Percentiles rank a stretch among this genome's conserved stretches.
Evolutionary conservation across 2,329 filamentous ascomycete species (phyloP).

Genomic region (Cytospora leucostoma): DNA sequence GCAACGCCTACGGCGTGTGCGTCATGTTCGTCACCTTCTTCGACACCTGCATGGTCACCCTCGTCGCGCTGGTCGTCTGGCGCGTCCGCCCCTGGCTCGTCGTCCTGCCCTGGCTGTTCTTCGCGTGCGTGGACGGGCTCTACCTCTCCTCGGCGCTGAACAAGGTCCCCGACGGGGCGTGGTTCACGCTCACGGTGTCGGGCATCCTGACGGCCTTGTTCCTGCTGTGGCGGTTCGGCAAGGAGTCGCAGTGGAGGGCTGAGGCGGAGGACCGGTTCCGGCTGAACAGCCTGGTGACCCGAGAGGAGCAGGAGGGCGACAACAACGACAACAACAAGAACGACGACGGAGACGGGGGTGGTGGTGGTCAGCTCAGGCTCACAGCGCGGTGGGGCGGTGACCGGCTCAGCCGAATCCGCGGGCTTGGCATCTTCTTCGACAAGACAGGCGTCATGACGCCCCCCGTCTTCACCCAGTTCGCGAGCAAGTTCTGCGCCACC

Average conservation of each 20-base stretch:
- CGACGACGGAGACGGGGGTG: no score
- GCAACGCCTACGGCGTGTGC: slow-evolving; percentile 74
- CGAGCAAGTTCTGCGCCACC: slow-evolving; percentile 66
- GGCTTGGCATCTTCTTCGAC: slow-evolving; percentile 73
- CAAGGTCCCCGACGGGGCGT: slow-evolving; percentile 73
- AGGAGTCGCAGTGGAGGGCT: slow-evolving; percentile 72
- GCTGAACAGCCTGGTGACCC: slow-evolving; percentile 41
- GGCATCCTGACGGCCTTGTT: slow-evolving; percentile 63
- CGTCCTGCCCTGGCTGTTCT: slow-evolving; percentile 59
- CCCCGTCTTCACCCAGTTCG: slow-evolving; percentile 69
- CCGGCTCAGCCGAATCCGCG: slow-evolving; percentile 50
- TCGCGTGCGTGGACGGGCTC: slow-evolving; percentile 64
- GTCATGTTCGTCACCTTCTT: slow-evolving; percentile 79
- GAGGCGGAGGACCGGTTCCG: slow-evolving; percentile 63
- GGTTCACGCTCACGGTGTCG: slow-evolving; percentile 71
- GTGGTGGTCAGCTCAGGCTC: slow-evolving; percentile 36
- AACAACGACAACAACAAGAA: no score
- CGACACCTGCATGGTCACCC: slow-evolving; percentile 69
- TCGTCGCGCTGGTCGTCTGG: slow-evolving; percentile 73
- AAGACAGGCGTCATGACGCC: slow-evolving; percentile 68
- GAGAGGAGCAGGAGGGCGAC: slow-evolving; percentile 7
- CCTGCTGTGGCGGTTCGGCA: slow-evolving; percentile 75
- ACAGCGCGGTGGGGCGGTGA: slow-evolving; percentile 45
- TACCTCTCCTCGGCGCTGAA: slow-evolving; percentile 68
- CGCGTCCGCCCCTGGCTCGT: slow-evolving; percentile 60